Evolutionary conservation across 176 grass and related monocot species (phyloP), one percentile per base, ranked within the genome.

Genomic region (Aegilops tauschii): DNA sequence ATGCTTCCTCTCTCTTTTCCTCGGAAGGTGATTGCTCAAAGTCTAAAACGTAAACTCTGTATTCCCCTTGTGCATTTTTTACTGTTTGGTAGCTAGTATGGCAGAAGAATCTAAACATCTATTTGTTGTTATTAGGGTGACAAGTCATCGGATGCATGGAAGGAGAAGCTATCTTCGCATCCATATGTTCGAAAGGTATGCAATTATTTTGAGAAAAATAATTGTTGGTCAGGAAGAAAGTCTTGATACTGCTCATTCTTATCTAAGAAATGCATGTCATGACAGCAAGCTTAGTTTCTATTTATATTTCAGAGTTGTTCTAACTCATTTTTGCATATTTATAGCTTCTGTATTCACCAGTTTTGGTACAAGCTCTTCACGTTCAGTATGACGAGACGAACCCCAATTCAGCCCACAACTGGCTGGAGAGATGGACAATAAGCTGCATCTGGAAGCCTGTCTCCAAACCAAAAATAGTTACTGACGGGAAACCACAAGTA

Each of bases 341-440:
- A 61, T 84, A 98, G 97, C 92, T 98, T 88, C 65, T 98, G 36
- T 91, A 92, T 76, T 90, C 73, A 30, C 71, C 88, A 74, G 79
- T 80, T 59, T 69, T 80, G 31, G n/a, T 78, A 70, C 90, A 91
- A 84, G 50, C 71, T 82, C 84, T 98, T 50, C 90, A 90, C 44
- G 86, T 96, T 69, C 86, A 88, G 45, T 98, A 96, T 88, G 94
- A 94, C 0, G 75, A 88, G 81, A 86, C 40, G 52, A 83, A 94
- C 32, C 87, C 92, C 17, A 98, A 98, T 88, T 94, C 94, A 86
- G 67, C 83, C 58, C 85, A 88, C 63, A 94, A 80, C 59, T 98
- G 97, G 97, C 77, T 96, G 74, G 88, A 95, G 76, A 89, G 91
- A 82, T 98, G 97, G 97, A 94, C 97, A 58, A 67, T 80, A 75